Evolutionary conservation across 2,329 filamentous ascomycete species (phyloP).

Genomic region (Penicillium expansum): DNA sequence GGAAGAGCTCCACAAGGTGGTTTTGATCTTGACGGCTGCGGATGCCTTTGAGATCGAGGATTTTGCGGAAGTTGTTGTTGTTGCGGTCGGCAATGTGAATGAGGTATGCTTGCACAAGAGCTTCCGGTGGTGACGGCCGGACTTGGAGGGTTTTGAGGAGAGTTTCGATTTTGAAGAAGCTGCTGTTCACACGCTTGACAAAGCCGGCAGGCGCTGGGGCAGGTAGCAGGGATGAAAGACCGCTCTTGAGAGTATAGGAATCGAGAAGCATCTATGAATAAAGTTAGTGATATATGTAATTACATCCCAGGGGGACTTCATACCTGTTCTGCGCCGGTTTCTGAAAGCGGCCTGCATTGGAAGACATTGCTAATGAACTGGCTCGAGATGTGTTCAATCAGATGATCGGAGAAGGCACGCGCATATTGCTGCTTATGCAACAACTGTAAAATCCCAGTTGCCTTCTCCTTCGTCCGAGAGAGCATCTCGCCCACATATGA

Average conservation of each 20-base stretch:
- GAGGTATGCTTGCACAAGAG: conserved; percentile 92
- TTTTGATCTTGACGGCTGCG: conserved; percentile 73
- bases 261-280: conserved; percentile 79
- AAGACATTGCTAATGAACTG: conserved; percentile 81
- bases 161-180: conserved; percentile 83
- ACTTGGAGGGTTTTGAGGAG: conserved; percentile 97
- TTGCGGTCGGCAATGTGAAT: conserved; percentile 94
- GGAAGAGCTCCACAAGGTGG: conserved; percentile 84
- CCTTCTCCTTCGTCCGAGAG: conserved; percentile 66
- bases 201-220: conserved; percentile 65
- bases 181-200: conserved; percentile 78
- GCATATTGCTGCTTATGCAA: conserved; percentile 92
- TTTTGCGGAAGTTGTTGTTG: conserved; percentile 92
- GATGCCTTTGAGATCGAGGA: conserved; percentile 92
- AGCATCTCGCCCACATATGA: conserved; percentile 84
- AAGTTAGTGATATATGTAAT: neutral
- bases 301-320: conserved; percentile 9
- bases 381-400: conserved; percentile 82
- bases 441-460: conserved; percentile 70
- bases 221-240: conserved; percentile 49
- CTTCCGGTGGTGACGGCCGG: conserved; percentile 83
- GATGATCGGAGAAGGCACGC: conserved; percentile 88
- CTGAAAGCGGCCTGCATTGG: conserved; percentile 84
- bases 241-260: conserved; percentile 67
- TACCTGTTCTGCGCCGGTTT: conserved; percentile 90